These are phyloP conservation scores for Lipomyces starkeyi DNA, from an alignment of 805 yeast genomes.

Conservation along the genomic window DNA sequence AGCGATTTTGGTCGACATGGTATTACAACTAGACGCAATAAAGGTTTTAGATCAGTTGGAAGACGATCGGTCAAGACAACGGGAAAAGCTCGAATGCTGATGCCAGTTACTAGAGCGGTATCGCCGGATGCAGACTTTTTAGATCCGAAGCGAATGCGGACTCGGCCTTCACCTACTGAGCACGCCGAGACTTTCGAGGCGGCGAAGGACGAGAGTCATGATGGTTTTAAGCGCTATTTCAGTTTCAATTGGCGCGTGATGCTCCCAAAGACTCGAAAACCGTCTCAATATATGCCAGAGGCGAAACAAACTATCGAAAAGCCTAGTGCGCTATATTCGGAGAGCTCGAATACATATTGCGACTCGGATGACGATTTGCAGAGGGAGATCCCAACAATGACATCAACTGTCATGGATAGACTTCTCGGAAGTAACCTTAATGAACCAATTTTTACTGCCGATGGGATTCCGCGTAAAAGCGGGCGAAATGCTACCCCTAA, in stretches of 20 bases:
- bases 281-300: conserved; percentile 1
- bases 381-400: not conserved
- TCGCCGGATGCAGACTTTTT: not conserved
- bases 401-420: not conserved
- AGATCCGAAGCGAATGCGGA: conserved; percentile 1
- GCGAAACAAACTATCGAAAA: not conserved
- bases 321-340: not conserved
- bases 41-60: conserved; percentile 6
- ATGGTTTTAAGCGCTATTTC: conserved; percentile 14
- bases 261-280: conserved; percentile 4
- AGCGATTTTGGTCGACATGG: conserved; percentile 22
- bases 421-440: conserved; percentile 5
- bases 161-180: not conserved
- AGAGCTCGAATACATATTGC: not conserved
- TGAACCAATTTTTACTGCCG: not conserved
- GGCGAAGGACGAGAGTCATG: not conserved
- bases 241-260: conserved; percentile 30
- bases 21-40: conserved; percentile 8
- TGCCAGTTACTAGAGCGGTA: not conserved
- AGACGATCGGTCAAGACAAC: not conserved
- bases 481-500: conserved; percentile 2
- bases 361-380: not conserved
- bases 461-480: not conserved
- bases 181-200: not conserved
- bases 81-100: not conserved